A percentile compares a stretch with the other conserved stretches of the same genome.
Evolutionary conservation across 2,329 filamentous ascomycete genomes (phyloP).

Genomic region (Peltaster fructicola): DNA sequence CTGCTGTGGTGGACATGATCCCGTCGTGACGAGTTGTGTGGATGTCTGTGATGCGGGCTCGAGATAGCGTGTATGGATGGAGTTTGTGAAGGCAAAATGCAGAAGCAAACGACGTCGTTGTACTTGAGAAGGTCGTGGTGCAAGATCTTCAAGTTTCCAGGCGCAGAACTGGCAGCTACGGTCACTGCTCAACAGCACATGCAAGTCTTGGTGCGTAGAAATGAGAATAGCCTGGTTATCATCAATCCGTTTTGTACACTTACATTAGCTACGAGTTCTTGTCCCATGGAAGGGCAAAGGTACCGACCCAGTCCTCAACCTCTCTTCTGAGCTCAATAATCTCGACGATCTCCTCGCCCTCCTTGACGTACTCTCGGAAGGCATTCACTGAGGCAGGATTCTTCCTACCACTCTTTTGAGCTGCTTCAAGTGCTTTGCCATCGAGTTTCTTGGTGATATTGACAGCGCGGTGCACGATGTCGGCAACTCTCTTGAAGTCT

Average conservation of each 20-base stretch:
- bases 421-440: conserved; percentile 51
- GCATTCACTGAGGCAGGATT: conserved; percentile 45
- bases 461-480: conserved; percentile 71
- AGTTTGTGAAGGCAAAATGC: too few relatives aligned
- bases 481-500: conserved; percentile 74
- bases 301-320: conserved; percentile 63
- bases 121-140: neutral
- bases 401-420: conserved; percentile 50
- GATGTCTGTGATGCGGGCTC: too few relatives aligned
- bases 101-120: too few relatives aligned
- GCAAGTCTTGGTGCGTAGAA: neutral
- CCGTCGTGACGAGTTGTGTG: too few relatives aligned
- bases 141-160: neutral
- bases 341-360: conserved; percentile 49
- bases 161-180: neutral
- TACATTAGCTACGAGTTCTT: conserved; percentile 8
- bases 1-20: too few relatives aligned
- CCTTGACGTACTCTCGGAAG: conserved; percentile 50
- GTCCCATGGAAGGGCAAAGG: conserved; percentile 55
- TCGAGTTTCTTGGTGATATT: conserved; percentile 61
- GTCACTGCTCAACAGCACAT: neutral
- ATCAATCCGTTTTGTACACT: neutral
- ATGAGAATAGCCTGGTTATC: neutral
- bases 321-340: conserved; percentile 56
- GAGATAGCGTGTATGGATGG: too few relatives aligned